A percentile compares a stretch with the other conserved stretches of the same genome.
Evolutionary conservation across 2,329 filamentous ascomycete genomes (phyloP).

Genomic region (Nigrograna mackinnonii): DNA sequence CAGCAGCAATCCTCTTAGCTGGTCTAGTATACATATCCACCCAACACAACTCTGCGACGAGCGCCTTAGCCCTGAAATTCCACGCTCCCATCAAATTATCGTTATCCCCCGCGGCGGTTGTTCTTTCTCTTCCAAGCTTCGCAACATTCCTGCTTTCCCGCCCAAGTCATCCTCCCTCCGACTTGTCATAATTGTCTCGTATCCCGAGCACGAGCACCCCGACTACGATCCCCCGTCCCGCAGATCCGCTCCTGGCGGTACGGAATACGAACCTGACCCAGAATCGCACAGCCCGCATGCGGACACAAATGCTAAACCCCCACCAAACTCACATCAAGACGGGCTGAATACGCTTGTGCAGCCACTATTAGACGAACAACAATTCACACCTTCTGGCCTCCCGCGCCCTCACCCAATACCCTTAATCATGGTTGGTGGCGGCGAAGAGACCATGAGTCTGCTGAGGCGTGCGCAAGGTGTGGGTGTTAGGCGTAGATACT

Average conservation of each 20-base stretch:
- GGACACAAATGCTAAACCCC: background rate
- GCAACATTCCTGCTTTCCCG: constrained; percentile 79
- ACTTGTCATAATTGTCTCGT: constrained; percentile 77
- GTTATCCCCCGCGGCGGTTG: constrained; percentile 83
- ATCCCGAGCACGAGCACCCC: constrained; percentile 52
- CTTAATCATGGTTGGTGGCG: constrained; percentile 79
- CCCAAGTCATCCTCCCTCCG: constrained; percentile 67
- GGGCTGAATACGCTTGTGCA: constrained; percentile 48
- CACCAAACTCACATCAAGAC: background rate
- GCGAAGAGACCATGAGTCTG: constrained; percentile 65
- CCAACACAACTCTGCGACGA: constrained; percentile 67
- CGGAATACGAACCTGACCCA: background rate
- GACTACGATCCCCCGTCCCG: constrained; percentile 14
- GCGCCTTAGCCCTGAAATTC: constrained; percentile 56
- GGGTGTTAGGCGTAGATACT: constrained; percentile 77
- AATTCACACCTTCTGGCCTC: constrained; percentile 72
- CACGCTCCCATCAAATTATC: constrained; percentile 71
- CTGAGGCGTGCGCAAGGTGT: constrained; percentile 68
- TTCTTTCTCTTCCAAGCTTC: constrained; percentile 80
- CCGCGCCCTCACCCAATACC: constrained; percentile 73
- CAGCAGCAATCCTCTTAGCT: constrained; percentile 58
- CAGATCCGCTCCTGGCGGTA: background rate
- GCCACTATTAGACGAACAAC: constrained; percentile 76
- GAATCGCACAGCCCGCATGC: background rate
- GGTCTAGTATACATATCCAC: constrained; percentile 71